Base-by-base conservation (phyloP, 2,329 filamentous ascomycete genomes). In the Pseudogymnoascus pannorum region DNA sequence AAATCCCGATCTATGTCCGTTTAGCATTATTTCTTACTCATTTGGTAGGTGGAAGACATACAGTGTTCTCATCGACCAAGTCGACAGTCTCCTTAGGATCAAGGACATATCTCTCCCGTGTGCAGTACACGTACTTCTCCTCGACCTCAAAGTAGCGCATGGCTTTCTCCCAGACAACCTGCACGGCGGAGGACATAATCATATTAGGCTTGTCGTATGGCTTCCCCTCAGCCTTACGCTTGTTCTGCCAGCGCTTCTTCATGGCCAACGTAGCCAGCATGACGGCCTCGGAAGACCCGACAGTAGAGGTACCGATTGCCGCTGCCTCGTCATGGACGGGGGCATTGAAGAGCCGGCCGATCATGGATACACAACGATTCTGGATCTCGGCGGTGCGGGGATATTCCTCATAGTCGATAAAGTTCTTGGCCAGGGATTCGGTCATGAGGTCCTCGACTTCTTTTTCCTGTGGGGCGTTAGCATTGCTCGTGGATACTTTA, bases 131-230 rank as follows among this genome's bases (percentile, higher is more conserved):
- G 7, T 83, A 92, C 76, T 89, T 91, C 79, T 97, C 92, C 68
- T 97, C 93, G 42, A 97, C 84, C 70, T 97, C 93, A 69, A 96
- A 94, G 78, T 95, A 96, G 59, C 91, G 82, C 4, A 88, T 85
- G 0, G 88, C 87, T 79, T 97, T 97, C 75, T 97, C 92, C 92
- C 92, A 97, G 81, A 92, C 96, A 40, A 97, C 93, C 77, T 97
- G 93, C 2, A 97, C 93, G 31, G 93, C 92, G 24, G 90, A 91
- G 69, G 90, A 94, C 93, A 97, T 97, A 79, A 97, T 79, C 64
- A 97, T 87, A 76, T 97, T 97, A 61, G 93, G 93, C 48, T 83
- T 82, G 65, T 92, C 89, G 64, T 75, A 83, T 60, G 91, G 83
- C 78, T 95, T 94, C 64, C 92, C 92, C 68, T 85, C 89, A 4